phyloP scores from a whole-genome alignment of 768 basidiomycete species.

The Tulasnella sp. region DNA sequence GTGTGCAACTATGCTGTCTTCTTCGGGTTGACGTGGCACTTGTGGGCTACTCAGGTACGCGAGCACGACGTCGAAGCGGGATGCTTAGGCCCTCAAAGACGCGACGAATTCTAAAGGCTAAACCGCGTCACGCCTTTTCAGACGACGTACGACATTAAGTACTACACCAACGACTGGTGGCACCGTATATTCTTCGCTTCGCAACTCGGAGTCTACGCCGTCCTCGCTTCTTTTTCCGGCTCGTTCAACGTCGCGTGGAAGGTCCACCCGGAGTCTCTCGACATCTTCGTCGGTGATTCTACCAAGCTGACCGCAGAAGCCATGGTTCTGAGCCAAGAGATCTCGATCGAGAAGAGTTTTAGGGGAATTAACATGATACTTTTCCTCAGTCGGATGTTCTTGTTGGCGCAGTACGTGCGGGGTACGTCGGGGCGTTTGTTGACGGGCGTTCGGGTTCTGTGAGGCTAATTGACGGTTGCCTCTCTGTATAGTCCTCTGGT shows the following conservation, averaged over 20 bases:
- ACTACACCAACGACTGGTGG: constrained; percentile 25
- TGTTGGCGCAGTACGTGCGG: constrained; percentile 12
- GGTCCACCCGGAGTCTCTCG: background rate
- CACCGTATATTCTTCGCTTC: constrained; percentile 9
- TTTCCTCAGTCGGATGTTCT: background rate
- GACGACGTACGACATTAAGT: constrained; percentile 19
- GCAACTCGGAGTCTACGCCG: background rate
- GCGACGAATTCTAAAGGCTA: background rate
- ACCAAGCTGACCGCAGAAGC: background rate
- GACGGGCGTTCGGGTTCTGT: background rate
- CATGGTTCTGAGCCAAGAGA: background rate
- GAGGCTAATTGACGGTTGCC: background rate
- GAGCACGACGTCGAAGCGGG: no score
- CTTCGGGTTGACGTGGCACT: constrained; percentile 20
- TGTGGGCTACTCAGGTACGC: constrained; percentile 19
- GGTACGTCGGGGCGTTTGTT: background rate
- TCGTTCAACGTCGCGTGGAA: constrained; percentile 10
- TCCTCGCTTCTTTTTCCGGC: background rate
- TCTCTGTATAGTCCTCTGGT: constrained; percentile 1
- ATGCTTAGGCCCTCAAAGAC: no score
- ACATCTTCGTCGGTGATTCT: constrained; percentile 12
- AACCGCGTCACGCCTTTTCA: background rate
- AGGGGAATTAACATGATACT: background rate
- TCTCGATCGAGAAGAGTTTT: background rate
- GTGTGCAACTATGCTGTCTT: constrained; percentile 20